Conservation (phyloP, 2,329 filamentous ascomycete genomes). For the Aspergillus hortae region DNA sequence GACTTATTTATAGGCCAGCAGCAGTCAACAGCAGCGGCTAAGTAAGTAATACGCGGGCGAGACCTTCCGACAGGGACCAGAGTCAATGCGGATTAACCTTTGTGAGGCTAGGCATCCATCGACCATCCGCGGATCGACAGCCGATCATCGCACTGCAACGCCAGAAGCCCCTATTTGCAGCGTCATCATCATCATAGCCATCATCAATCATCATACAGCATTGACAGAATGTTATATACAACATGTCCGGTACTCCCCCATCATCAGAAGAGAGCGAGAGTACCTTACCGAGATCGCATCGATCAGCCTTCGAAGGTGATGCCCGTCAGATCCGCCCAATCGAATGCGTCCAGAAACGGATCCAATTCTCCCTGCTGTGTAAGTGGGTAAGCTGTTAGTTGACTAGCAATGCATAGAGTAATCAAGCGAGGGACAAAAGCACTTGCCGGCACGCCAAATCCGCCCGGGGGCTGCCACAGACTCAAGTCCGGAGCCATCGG, state of each 20-base stretch:
- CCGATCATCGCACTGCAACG: background rate
- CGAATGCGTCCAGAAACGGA: constrained; percentile 32
- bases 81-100: background rate
- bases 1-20: too few relatives aligned
- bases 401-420: background rate
- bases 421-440: background rate
- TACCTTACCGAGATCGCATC: background rate
- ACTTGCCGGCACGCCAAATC: constrained; percentile 25
- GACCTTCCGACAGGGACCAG: background rate
- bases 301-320: constrained; percentile 21
- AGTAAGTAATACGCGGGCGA: background rate
- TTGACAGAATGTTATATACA: too few relatives aligned
- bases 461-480: constrained; percentile 18
- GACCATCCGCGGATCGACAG: background rate
- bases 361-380: constrained; percentile 27
- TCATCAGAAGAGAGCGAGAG: background rate
- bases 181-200: background rate
- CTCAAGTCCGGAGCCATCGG: constrained; percentile 22
- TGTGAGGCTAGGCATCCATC: background rate
- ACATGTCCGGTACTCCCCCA: too few relatives aligned
- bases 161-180: background rate
- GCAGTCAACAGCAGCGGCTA: too few relatives aligned
- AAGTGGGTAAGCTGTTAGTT: constrained; percentile 5
- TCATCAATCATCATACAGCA: too few relatives aligned
- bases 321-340: constrained; percentile 32